Base-by-base conservation (phyloP, 2,329 filamentous ascomycete genomes). In the Furcasterigmium sp. region DNA sequence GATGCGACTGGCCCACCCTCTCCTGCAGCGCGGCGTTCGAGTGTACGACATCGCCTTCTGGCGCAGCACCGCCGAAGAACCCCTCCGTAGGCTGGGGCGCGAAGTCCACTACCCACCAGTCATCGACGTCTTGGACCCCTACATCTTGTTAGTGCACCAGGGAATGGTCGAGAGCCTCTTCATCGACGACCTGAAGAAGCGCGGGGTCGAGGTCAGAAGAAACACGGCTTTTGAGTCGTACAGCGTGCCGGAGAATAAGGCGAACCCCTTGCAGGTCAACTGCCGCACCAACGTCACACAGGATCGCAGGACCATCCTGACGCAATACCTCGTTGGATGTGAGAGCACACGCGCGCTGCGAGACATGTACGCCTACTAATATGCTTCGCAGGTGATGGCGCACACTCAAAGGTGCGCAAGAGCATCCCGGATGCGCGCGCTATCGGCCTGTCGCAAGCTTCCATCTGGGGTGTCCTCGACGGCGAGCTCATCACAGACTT, bases 21-120 rank as follows among this genome's bases (percentile, higher is more conserved):
- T 89, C 23, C 62, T 89, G 34, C 76, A 78, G 49, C 76, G 81
- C 53, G 84, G 82, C 23, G 84, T 84, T 39, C 78, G 77, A 37
- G 78, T 89, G 36, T 86, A 84, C 61, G 85, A 89, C 55, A 88
- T 89, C 47, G 74, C 80, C 35, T 87, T 87, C 58, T 89, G 85
- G 83, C 73, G 79, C 58, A 68, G 70, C 44, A 76, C 70, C 2
- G 57, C 63, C 25, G 64, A 69, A 14, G 64, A 73, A 48, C 62
- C 75, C 3, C 65, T 87, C 42, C 73, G 73, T 45, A 76, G 84
- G 44, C 74, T 82, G 17, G 76, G 76, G 9, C 76, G 84, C 42
- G 78, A 87, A 58, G 65, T 81, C 14, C 84, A 88, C 59, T 89
- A 87, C 56, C 85, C 82, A 7, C 72, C 75, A 3, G 65, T 73